Evolutionary conservation across 805 yeast genomes (phyloP), one percentile per base, ranked within the genome.

Genomic region (Candida jianshihensis): DNA sequence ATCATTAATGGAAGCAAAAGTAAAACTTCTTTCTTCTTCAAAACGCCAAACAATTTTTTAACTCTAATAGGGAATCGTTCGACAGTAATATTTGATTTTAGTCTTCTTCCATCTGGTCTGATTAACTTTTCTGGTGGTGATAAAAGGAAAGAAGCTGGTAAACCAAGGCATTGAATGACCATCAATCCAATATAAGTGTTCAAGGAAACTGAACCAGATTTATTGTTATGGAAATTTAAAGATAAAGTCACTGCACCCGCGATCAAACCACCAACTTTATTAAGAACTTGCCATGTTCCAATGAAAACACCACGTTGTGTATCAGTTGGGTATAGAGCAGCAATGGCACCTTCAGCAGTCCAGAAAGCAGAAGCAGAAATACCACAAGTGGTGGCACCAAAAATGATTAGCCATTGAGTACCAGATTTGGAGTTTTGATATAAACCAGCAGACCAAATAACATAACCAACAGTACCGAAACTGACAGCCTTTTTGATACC

Each of bases 281-380:
- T 41, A n/a, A 49, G 26, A 7, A 37, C 20, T 34, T 48, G 53
- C 59, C 60, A 56, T 7, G 48, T 48, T 13, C 53, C 58, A 30
- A 56, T 41, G 36, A 56, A 56, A 9, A 43, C 10, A 15, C 59
- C 58, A 41, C 56, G 49, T 18, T 26, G 21, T 19, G 19, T 30
- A 3, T 41, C 40, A 24, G 43, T 47, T 2, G 59, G 57, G 34
- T 52, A 56, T 3, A 44, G 24, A 21, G 52, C 44, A 2, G 55
- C 54, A 20, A 53, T 41, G 1, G 58, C 42, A n/a, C 49, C 58
- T 33, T 56, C 59, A n/a, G 44, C 43, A 15, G 43, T 41, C 58
- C 58, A 56, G 32, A 53, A 51, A 0, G 54, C 53, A 21, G 52
- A 42, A 13, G 53, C 53, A 18, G 47, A 38, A 12, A 53, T 29